A percentile compares a stretch with the other conserved stretches of the same genome.
phyloP scores from a whole-genome alignment of 2,329 filamentous ascomycete genomes.

The Zymoseptoria brevis region DNA sequence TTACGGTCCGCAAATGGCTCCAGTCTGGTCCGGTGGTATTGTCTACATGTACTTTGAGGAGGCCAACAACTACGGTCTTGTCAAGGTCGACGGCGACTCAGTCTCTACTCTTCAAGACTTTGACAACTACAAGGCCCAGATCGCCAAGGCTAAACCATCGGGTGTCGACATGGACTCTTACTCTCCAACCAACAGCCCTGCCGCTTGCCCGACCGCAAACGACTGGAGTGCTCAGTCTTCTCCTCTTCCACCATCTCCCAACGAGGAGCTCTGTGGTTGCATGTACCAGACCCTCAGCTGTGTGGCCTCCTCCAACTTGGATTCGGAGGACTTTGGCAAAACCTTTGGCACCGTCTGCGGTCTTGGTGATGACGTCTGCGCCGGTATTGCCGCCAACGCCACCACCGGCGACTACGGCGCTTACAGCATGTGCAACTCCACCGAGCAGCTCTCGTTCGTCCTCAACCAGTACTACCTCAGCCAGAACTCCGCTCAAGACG shows the following conservation, averaged over 20 bases:
- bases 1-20: conserved; percentile 72
- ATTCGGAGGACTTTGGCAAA: conserved; percentile 51
- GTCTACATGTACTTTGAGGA: conserved; percentile 99
- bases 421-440: conserved; percentile 66
- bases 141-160: conserved; percentile 59
- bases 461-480: conserved; percentile 64
- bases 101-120: conserved; percentile 69
- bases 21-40: conserved; percentile 88
- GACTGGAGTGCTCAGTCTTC: conserved; percentile 62
- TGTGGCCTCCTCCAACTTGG: conserved; percentile 52
- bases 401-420: conserved; percentile 64
- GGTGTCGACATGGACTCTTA: conserved; percentile 61
- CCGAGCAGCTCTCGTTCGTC: conserved; percentile 64
- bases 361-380: conserved; percentile 48
- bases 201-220: conserved; percentile 60
- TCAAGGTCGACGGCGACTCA: conserved; percentile 50
- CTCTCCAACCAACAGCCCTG: conserved; percentile 61
- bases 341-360: conserved; percentile 73
- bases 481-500: conserved; percentile 44
- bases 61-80: conserved; percentile 78
- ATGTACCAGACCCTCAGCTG: conserved; percentile 71
- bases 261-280: conserved; percentile 72
- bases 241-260: conserved; percentile 72
- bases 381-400: conserved; percentile 60
- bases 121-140: conserved; percentile 59